phyloP scores from a whole-genome alignment of 2,329 filamentous ascomycete genomes.

The Cytospora chrysosperma region DNA sequence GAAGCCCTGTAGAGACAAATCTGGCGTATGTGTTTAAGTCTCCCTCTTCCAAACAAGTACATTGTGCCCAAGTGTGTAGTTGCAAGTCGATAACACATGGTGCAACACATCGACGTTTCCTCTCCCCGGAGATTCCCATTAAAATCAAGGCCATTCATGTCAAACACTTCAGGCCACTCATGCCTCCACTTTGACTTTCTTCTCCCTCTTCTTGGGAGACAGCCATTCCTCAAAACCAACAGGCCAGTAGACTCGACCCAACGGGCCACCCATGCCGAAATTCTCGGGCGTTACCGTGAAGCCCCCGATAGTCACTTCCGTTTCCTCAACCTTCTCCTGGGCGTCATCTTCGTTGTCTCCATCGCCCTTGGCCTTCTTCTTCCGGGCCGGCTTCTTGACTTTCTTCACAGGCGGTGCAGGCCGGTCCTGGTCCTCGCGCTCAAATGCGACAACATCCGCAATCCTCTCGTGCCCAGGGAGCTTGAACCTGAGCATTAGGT shows the following conservation, averaged over 20 bases:
- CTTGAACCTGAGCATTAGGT: conserved; percentile 85
- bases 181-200: conserved; percentile 47
- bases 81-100: not conserved
- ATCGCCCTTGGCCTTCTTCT: conserved; percentile 35
- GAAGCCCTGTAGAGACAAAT: no score
- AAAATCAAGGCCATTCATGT: not conserved
- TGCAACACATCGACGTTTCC: not conserved
- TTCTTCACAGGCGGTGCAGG: conserved; percentile 43
- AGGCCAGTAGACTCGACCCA: conserved; percentile 87
- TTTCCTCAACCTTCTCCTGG: conserved; percentile 36
- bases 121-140: not conserved
- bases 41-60: not conserved
- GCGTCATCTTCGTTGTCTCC: conserved; percentile 32
- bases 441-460: conserved; percentile 75
- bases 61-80: no score
- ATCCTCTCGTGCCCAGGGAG: conserved; percentile 76
- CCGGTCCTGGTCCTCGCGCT: conserved; percentile 73
- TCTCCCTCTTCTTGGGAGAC: conserved; percentile 71
- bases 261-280: conserved; percentile 80
- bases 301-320: conserved; percentile 2
- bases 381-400: conserved; percentile 41
- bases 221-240: conserved; percentile 89
- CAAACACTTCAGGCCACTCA: conserved; percentile 18
- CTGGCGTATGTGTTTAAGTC: not conserved
- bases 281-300: conserved; percentile 60